Conservation (phyloP, 305 asterid species). For the Ilex paraguariensis region DNA sequence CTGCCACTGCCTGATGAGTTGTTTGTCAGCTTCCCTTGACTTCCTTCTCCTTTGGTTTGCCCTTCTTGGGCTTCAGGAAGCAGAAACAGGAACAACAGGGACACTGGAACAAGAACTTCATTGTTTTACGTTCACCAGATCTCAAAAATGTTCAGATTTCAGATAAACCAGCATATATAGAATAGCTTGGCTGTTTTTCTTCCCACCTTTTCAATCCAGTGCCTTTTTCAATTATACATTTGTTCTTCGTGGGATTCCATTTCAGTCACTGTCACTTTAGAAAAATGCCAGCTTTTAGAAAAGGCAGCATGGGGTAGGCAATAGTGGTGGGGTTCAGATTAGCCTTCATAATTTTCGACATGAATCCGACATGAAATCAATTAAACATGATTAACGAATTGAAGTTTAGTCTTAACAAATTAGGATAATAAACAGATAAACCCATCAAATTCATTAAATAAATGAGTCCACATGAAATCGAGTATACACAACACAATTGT, state of each 20-base stretch:
- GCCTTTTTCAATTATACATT: neutral
- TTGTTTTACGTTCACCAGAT: conserved; percentile 10
- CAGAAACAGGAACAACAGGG: conserved; percentile 56
- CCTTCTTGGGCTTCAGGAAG: conserved; percentile 46
- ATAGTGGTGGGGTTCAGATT: too few species aligned
- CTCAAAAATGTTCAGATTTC: conserved; percentile 1
- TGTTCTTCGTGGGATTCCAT: conserved; percentile 30
- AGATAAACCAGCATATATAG: conserved; percentile 1
- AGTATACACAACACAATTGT: too few species aligned
- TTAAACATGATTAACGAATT: too few species aligned
- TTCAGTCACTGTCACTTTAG: conserved; percentile 33
- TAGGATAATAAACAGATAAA: too few species aligned
- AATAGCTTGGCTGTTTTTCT: neutral
- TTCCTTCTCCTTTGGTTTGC: conserved; percentile 24
- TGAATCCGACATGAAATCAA: too few species aligned
- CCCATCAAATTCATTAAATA: too few species aligned
- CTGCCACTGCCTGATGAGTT: neutral
- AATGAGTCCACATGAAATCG: too few species aligned
- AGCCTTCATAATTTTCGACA: too few species aligned
- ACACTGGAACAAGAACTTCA: conserved; percentile 54
- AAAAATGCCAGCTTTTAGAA: neutral
- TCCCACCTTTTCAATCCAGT: neutral
- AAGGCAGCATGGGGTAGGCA: too few species aligned
- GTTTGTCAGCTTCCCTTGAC: neutral
- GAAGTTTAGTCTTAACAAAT: too few species aligned